Conservation (phyloP, 2,329 filamentous ascomycete species). For the Rhexocercosporidium sp. region DNA sequence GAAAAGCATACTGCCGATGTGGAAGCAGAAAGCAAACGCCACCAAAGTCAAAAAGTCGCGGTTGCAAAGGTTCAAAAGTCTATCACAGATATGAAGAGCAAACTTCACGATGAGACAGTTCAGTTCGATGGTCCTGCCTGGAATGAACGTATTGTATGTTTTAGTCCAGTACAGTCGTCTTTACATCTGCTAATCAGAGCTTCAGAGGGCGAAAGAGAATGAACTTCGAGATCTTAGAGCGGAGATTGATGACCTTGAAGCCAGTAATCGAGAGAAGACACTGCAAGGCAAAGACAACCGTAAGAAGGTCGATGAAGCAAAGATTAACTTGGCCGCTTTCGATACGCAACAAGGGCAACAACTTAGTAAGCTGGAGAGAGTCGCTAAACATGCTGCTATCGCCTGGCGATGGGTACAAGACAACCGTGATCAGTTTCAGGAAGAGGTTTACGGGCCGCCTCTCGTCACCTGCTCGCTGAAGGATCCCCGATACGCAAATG, state of each 20-base stretch:
- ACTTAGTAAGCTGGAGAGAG: conserved; percentile 64
- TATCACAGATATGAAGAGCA: conserved; percentile 68
- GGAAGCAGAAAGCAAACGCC: conserved; percentile 56
- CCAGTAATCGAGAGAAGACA: conserved; percentile 36
- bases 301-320: conserved; percentile 45
- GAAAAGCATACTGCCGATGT: conserved; percentile 49
- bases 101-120: conserved; percentile 64
- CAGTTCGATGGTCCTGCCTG: conserved; percentile 73
- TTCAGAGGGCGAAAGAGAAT: conserved; percentile 63
- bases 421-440: conserved; percentile 66
- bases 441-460: conserved; percentile 69
- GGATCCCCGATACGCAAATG: conserved; percentile 60
- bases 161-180: background rate
- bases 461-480: conserved; percentile 69
- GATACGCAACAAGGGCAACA: conserved; percentile 79
- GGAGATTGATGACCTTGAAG: conserved; percentile 42
- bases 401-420: conserved; percentile 85
- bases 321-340: conserved; percentile 61
- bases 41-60: conserved; percentile 56
- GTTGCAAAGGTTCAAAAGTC: conserved; percentile 55
- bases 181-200: conserved; percentile 13
- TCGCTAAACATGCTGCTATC: conserved; percentile 66
- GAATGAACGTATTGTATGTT: conserved; percentile 73
- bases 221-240: conserved; percentile 56
- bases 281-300: conserved; percentile 49